Conservation (phyloP, 306 rosid species). For the Clitoria ternatea region DNA sequence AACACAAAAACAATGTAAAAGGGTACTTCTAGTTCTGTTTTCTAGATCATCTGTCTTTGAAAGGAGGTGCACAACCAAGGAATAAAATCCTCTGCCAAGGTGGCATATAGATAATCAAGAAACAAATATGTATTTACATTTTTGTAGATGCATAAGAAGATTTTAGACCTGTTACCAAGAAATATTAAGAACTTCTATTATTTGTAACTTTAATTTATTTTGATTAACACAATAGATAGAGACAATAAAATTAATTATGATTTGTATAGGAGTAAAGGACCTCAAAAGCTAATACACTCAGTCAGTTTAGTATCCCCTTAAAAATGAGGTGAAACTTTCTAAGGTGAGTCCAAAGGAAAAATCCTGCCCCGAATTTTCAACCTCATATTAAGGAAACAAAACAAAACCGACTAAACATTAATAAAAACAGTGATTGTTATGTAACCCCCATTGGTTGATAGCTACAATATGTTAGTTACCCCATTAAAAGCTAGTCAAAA, state of each 20-base stretch:
- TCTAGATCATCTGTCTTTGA: background rate
- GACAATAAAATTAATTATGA: background rate
- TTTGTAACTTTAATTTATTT: background rate
- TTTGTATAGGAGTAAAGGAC: background rate
- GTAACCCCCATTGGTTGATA: no score
- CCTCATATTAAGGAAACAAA: background rate
- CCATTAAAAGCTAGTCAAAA: no score
- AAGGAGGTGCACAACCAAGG: background rate
- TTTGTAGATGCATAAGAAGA: background rate
- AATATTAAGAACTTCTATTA: background rate
- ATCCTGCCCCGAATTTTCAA: background rate
- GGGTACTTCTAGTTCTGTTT: background rate
- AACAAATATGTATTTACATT: background rate
- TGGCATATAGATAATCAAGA: background rate
- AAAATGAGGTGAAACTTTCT: background rate
- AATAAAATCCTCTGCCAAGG: background rate
- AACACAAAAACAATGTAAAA: constrained; percentile 4
- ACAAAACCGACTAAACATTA: background rate
- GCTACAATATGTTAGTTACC: no score
- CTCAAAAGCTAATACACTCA: background rate
- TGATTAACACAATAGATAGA: background rate
- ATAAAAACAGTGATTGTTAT: background rate
- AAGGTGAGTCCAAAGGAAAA: background rate
- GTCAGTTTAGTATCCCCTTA: background rate
- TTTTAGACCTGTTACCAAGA: background rate